Conservation (phyloP, 2,329 filamentous ascomycete genomes). For the Cytospora piceicola region DNA sequence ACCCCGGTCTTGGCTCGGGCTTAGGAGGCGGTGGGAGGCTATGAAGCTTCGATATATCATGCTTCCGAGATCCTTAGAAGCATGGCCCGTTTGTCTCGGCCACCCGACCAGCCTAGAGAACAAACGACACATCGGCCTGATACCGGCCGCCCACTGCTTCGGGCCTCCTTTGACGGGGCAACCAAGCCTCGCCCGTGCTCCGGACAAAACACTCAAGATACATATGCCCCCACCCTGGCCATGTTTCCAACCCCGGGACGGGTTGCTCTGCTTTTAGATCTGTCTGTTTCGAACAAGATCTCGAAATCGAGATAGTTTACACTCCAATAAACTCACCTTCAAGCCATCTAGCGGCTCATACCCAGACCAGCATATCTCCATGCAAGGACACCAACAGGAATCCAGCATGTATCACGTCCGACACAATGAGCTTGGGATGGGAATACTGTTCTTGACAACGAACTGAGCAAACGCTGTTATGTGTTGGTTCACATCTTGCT, state of each 20-base stretch:
- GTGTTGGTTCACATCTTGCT: too few relatives aligned
- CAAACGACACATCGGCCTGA: conserved; percentile 13
- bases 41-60: neutral
- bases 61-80: conserved; percentile 4
- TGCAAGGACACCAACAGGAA: too few relatives aligned
- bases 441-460: too few relatives aligned
- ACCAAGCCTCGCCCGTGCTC: neutral
- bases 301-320: too few relatives aligned
- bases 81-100: conserved; percentile 10
- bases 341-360: too few relatives aligned
- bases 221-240: too few relatives aligned
- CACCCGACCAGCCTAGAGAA: conserved; percentile 9
- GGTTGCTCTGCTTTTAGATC: neutral
- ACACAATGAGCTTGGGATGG: too few relatives aligned
- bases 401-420: too few relatives aligned
- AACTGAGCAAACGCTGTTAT: too few relatives aligned
- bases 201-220: neutral
- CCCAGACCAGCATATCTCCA: too few relatives aligned
- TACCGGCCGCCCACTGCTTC: conserved; percentile 14
- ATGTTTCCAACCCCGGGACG: neutral
- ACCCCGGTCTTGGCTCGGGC: neutral
- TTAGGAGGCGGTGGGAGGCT: neutral
- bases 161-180: neutral
- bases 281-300: neutral
- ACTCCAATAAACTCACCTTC: too few relatives aligned